phyloP scores from a whole-genome alignment of 441 rosid species.

The California macrophylla region DNA sequence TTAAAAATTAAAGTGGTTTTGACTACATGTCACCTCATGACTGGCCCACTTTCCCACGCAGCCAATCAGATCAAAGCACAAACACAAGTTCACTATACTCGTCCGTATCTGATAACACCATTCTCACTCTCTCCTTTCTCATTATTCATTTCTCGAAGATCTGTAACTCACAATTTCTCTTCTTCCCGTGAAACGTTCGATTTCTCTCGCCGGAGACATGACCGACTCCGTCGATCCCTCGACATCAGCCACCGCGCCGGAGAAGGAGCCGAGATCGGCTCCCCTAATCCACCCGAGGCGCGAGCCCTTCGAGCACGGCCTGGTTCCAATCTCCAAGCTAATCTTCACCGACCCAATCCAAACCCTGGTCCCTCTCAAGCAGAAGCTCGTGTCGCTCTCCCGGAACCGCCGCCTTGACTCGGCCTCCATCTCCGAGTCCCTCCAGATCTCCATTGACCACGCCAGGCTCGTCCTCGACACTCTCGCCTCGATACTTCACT shows the following conservation, averaged over 20 bases:
- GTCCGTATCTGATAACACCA: background rate
- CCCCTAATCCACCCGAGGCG: constrained; percentile 62
- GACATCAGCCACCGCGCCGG: constrained; percentile 30
- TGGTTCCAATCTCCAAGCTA: constrained; percentile 85
- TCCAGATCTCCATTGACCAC: constrained; percentile 81
- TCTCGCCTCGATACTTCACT: constrained; percentile 70
- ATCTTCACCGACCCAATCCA: constrained; percentile 76
- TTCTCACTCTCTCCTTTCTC: background rate
- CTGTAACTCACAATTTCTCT: background rate
- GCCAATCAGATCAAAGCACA: background rate
- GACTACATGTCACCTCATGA: background rate
- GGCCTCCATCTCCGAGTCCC: constrained; percentile 56
- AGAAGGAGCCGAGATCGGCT: constrained; percentile 31
- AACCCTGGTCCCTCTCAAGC: constrained; percentile 59
- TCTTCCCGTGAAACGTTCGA: background rate
- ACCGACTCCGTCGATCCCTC: constrained; percentile 51
- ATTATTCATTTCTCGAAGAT: background rate
- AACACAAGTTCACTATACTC: background rate
- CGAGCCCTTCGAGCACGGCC: constrained; percentile 89
- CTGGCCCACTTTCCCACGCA: background rate
- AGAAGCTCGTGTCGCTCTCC: constrained; percentile 31
- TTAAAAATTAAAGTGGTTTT: too few relatives aligned
- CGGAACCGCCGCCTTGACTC: constrained; percentile 48
- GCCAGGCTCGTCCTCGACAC: constrained; percentile 78
- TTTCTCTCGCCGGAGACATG: constrained; percentile 29